Evolutionary conservation across 2,329 filamentous ascomycete genomes (phyloP).

Genomic region (Apiospora malaysiana): DNA sequence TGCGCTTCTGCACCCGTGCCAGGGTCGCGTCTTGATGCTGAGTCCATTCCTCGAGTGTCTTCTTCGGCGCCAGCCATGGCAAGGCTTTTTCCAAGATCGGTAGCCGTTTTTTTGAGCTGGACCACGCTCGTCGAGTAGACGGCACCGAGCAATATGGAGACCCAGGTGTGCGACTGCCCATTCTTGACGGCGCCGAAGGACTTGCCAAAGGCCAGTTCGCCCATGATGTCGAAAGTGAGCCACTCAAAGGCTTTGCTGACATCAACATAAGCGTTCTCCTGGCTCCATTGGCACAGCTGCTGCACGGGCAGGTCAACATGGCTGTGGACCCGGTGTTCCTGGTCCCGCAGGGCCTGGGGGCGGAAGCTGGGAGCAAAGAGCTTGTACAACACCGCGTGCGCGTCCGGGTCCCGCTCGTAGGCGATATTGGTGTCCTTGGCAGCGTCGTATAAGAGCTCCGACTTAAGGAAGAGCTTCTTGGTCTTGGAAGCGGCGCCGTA

Average conservation of each 20-base stretch:
- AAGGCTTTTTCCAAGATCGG: constrained; percentile 24
- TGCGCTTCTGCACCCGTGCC: constrained; percentile 26
- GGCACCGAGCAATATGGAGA: constrained; percentile 28
- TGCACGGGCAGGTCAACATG: constrained; percentile 30
- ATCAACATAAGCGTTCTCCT: constrained; percentile 22
- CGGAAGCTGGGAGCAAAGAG: constrained; percentile 32
- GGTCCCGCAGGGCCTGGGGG: constrained; percentile 29
- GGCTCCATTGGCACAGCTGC: constrained; percentile 25
- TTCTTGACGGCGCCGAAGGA: constrained; percentile 28
- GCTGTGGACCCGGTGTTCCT: constrained; percentile 33
- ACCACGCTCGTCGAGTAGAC: constrained; percentile 26
- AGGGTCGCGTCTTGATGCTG: constrained; percentile 26
- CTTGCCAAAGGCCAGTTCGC: constrained; percentile 30
- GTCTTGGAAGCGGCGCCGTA: constrained; percentile 29
- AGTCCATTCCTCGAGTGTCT: constrained; percentile 18
- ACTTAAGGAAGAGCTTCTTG: constrained; percentile 30
- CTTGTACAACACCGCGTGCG: constrained; percentile 30
- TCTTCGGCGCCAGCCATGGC: constrained; percentile 20
- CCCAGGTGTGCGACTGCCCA: constrained; percentile 27
- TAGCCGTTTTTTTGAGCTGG: constrained; percentile 26
- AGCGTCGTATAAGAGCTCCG: constrained; percentile 28
- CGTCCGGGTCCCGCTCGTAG: constrained; percentile 29
- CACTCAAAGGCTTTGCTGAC: constrained; percentile 31
- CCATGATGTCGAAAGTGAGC: constrained; percentile 35
- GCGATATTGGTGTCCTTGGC: constrained; percentile 25